phyloP scores from a whole-genome alignment of 2,329 filamentous ascomycete genomes.

The Ophiostoma sp. region DNA sequence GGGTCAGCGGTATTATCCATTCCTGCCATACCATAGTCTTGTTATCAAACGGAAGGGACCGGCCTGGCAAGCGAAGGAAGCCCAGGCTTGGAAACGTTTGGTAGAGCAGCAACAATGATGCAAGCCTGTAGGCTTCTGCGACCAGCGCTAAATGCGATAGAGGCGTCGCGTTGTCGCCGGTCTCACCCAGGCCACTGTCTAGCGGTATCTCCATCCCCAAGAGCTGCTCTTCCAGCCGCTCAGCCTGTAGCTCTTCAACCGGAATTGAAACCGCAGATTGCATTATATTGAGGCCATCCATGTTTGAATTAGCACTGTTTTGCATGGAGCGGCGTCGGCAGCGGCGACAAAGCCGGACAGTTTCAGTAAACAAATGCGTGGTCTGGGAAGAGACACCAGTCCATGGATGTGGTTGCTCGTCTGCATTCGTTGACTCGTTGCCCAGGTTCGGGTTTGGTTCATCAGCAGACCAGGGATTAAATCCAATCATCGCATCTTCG shows the following conservation, averaged over 20 bases:
- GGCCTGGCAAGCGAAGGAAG: constrained; percentile 4
- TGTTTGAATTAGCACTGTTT: not conserved
- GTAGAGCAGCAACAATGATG: constrained; percentile 4
- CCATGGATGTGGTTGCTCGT: constrained; percentile 10
- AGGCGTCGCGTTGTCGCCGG: constrained; percentile 8
- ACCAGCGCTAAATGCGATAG: not conserved
- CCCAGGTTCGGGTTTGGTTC: not conserved
- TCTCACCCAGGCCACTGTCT: constrained; percentile 4
- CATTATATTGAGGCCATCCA: constrained; percentile 6
- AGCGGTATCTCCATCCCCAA: constrained; percentile 8
- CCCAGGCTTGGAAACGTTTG: constrained; percentile 12
- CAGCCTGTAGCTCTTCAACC: constrained; percentile 10
- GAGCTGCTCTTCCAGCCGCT: constrained; percentile 10
- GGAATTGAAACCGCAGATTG: not conserved
- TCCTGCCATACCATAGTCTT: constrained; percentile 14
- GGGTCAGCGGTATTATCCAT: constrained; percentile 8
- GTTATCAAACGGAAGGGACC: constrained; percentile 7
- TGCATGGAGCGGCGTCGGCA: not conserved
- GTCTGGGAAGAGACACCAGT: constrained; percentile 7
- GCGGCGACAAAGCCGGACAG: constrained; percentile 5
- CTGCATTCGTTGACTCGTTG: constrained; percentile 2
- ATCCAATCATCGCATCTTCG: not conserved
- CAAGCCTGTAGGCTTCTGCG: constrained; percentile 12
- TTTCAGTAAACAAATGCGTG: constrained; percentile 4
- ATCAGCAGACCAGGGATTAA: not conserved